Base-by-base conservation (phyloP, 2,329 filamentous ascomycete genomes). In the Fusarium mangiferae region DNA sequence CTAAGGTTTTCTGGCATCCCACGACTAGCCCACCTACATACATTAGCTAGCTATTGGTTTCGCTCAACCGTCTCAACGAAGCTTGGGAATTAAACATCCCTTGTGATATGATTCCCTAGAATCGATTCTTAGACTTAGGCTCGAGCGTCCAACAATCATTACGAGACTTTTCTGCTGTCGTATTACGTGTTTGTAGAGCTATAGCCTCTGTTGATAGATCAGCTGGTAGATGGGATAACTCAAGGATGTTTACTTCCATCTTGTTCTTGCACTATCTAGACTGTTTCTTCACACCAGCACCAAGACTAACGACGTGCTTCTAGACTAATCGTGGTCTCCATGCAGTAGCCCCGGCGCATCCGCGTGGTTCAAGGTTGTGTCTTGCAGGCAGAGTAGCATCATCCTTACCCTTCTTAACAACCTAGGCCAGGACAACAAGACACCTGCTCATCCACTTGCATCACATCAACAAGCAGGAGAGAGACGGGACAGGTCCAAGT, bases 361-460 rank as follows among this genome's bases (percentile, higher is more conserved):
- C 74, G 73, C 72, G 65, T 78, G 76, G 76, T 64, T 55, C 64
- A 59, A 70, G 69, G 67, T 69, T 64, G 66, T 76, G 75, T 73
- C 76, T 77, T 75, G 75, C 75, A 77, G 70, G 52, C 62, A 60
- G 49, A 66, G 26, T 35, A 46, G 26, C 62, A 38, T 33, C 60
- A 67, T 71, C 65, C 68, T 62, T 56, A 72, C 68, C 45, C 67
- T 55, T 62, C 45, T 60, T 61, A 49, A 71, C 52, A 24, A 48
- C 45, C 45, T 33, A 59, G 56, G 39, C 59, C 30, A 36, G 22
- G 39, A 38, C 49, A 54, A 48, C 49, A 48, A 55, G 57, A 66
- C 55, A 26, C 39, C 45, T 75, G 59, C 28, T 48, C 68, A 73
- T 62, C 64, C 59, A 67, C 72, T 68, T 68, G 62, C 65, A 77